A percentile compares a stretch with the other conserved stretches of the same genome.
These are phyloP conservation scores for Artemisia tridentata DNA, from an alignment of 129 eudicot genomes.

Conservation along the genomic window DNA sequence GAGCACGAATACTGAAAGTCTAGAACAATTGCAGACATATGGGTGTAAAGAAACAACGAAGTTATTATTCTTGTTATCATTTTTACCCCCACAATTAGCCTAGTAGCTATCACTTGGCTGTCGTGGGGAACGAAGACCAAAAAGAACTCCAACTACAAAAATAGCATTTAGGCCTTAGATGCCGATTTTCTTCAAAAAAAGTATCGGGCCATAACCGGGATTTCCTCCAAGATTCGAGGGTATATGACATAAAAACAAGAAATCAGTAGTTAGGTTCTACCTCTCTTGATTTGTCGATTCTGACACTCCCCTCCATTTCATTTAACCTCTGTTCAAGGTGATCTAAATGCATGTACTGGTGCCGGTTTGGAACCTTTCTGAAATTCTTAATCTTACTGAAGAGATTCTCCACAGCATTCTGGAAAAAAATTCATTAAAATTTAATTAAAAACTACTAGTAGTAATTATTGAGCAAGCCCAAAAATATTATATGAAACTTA, in stretches of 20 bases:
- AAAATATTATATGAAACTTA: constrained; percentile 27
- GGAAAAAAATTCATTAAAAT: neutral
- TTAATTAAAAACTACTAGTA: neutral
- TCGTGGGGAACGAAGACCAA: neutral
- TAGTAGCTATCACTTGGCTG: neutral
- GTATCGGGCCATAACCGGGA: neutral
- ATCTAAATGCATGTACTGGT: constrained; percentile 27
- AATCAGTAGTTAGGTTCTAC: constrained; percentile 35
- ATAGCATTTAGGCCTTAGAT: neutral
- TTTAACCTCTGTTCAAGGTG: constrained; percentile 30
- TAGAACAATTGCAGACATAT: neutral
- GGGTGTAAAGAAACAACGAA: neutral
- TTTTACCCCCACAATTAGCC: neutral
- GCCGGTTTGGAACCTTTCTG: constrained; percentile 24
- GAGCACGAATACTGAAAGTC: neutral
- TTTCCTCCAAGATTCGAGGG: neutral
- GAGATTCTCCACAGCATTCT: constrained; percentile 42
- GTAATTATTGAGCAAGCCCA: neutral
- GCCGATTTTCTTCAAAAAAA: neutral
- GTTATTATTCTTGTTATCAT: neutral
- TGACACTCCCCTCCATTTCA: constrained; percentile 34
- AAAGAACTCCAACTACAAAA: neutral
- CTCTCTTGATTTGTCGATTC: constrained; percentile 41
- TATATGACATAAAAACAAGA: constrained; percentile 1
- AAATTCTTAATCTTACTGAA: constrained; percentile 28